Base-by-base conservation (phyloP, 495 filamentous ascomycete genomes). In the Xylaria flabelliformis region DNA sequence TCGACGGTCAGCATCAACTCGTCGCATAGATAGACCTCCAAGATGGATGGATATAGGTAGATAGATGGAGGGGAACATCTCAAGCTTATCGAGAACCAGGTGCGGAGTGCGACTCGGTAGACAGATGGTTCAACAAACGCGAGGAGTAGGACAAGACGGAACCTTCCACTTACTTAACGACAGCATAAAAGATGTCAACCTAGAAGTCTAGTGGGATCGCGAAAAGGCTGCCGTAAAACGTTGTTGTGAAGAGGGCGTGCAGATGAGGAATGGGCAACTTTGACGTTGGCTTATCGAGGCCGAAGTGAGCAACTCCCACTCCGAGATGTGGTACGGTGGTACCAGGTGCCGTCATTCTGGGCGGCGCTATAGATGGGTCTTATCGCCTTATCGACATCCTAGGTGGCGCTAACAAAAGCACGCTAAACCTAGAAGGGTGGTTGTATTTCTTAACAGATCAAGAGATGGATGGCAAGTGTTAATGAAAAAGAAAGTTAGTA, bases 381-480 rank as follows among this genome's bases (percentile, higher is more conserved):
- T 70, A 70, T 70, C 68, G 58, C 21, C 26, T 70, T 70, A 70
- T 70, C 67, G 44, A 13, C 36, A 42, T 58, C 50, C 32, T 64
- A 5, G 32, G 41, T 51, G 15, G 56, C 67, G 36, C 53, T 29
- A 67, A 67, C 4, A 15, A 64, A 15, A 7, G 24, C 19, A 26
- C 56, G 56, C 44, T 70, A 70, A 51, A 9, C 67, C 44, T 63
- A 63, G 42, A 41, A 4, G 17, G 56, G 17, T 46, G 44, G 34
- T 7, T 36, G 34, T 29, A 29, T 29, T 29, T 29, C 1, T 29
- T 2, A 2, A 29, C 26, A 29, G 26, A 29, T 29, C 26, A 29
- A 29, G 26, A 29, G 26, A 29, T 29, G 26, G 26, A 59, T 19
- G 0, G 15, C 7, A n/a, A 26, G 50, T 26, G 26, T 7, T 36